phyloP scores from a whole-genome alignment of 768 basidiomycete species.

The Gyrodon lividus region DNA sequence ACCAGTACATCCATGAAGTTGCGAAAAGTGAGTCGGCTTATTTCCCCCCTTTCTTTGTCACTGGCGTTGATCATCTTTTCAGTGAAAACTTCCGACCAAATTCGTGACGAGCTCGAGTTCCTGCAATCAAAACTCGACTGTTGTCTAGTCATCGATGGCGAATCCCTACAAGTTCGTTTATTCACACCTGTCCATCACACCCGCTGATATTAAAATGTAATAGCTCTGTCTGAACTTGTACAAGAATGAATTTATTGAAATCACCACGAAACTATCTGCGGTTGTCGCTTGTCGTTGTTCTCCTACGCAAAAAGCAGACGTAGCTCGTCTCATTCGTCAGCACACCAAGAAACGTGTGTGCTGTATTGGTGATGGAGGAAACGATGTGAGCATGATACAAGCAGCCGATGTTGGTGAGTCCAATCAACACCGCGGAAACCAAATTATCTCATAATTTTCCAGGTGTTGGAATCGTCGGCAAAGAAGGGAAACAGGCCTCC shows the following conservation, averaged over 20 bases:
- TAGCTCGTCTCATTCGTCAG: slow-evolving; percentile 87
- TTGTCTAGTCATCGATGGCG: slow-evolving; percentile 97
- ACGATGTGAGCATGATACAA: slow-evolving; percentile 99
- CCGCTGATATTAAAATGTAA: neutral
- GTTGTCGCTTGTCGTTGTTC: slow-evolving; percentile 98
- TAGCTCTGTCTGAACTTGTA: slow-evolving; percentile 90
- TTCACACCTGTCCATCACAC: neutral
- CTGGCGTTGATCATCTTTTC: slow-evolving; percentile 5
- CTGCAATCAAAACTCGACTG: slow-evolving; percentile 93
- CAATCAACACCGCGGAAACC: neutral
- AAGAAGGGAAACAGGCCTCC: slow-evolving; percentile 98
- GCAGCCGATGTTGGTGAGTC: slow-evolving; percentile 94
- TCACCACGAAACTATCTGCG: slow-evolving; percentile 92
- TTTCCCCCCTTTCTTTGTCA: neutral
- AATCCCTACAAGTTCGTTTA: slow-evolving; percentile 80
- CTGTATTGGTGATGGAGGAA: slow-evolving; percentile 98
- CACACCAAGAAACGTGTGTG: slow-evolving; percentile 95
- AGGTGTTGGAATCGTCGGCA: slow-evolving; percentile 98
- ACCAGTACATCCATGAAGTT: slow-evolving; percentile 97
- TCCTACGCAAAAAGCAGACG: slow-evolving; percentile 98
- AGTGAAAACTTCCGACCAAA: slow-evolving; percentile 87
- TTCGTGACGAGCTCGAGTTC: slow-evolving; percentile 87
- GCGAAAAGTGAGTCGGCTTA: slow-evolving; percentile 63
- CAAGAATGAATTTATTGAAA: slow-evolving; percentile 93
- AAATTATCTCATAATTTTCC: neutral